Conservation (phyloP, 441 rosid species). For the Arabidopsis hybrid region DNA sequence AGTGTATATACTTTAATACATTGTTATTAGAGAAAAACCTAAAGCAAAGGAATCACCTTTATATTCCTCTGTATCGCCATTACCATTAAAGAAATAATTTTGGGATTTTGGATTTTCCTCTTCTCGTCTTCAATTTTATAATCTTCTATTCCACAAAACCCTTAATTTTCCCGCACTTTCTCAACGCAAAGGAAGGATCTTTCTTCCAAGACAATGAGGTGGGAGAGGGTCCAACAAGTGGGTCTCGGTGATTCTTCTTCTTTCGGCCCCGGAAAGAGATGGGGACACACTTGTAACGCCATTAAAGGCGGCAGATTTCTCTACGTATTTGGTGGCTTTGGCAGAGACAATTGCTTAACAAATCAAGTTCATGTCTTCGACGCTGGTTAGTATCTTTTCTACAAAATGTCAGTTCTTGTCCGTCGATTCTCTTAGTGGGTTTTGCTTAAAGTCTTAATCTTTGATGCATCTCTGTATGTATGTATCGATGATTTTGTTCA, state of each 20-base stretch:
- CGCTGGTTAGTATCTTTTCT: constrained; percentile 57
- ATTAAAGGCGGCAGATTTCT: constrained; percentile 82
- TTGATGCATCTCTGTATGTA: constrained; percentile 11
- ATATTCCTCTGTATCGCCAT: constrained; percentile 30
- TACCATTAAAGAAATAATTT: constrained; percentile 18
- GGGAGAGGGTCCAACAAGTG: constrained; percentile 72
- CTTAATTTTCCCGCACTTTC: constrained; percentile 49
- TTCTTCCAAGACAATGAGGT: constrained; percentile 66
- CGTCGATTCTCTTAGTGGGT: constrained; percentile 8
- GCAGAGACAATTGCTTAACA: constrained; percentile 84
- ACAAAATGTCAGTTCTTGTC: too few species aligned
- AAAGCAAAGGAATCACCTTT: constrained; percentile 32
- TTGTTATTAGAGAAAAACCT: constrained; percentile 8
- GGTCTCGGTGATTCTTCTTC: constrained; percentile 48
- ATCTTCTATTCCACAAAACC: constrained; percentile 3
- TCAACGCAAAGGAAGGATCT: constrained; percentile 31
- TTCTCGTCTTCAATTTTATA: constrained; percentile 7
- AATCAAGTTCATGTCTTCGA: constrained; percentile 97
- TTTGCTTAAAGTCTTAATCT: constrained; percentile 12
- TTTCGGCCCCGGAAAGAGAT: constrained; percentile 86
- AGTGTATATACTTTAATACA: too few species aligned
- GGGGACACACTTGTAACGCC: constrained; percentile 99
- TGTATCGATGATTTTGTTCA: not conserved
- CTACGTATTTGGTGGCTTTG: constrained; percentile 95
- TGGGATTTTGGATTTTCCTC: constrained; percentile 18